These are phyloP conservation scores for Sherardia arvensis DNA, from an alignment of 257 asterid species.

Conservation along the genomic window DNA sequence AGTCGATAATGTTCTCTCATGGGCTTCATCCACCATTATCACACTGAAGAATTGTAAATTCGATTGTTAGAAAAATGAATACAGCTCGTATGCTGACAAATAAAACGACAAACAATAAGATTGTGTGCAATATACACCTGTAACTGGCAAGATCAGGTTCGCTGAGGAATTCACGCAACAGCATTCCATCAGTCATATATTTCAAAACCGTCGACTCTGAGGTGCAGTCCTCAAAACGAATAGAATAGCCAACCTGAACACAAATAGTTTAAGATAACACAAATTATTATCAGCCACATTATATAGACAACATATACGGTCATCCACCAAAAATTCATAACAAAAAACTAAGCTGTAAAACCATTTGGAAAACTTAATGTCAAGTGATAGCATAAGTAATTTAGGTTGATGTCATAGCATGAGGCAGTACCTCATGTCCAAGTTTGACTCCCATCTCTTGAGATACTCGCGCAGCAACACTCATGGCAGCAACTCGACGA, in stretches of 20 bases:
- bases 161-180: conserved; percentile 81
- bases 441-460: conserved; percentile 98
- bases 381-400: background rate
- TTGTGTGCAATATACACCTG: conserved; percentile 35
- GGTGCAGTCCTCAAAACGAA: conserved; percentile 93
- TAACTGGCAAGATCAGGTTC: conserved; percentile 90
- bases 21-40: conserved; percentile 97
- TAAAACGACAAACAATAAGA: background rate
- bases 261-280: conserved; percentile 1
- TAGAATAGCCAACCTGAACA: conserved; percentile 70
- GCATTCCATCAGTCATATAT: conserved; percentile 93
- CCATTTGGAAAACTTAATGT: background rate
- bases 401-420: background rate
- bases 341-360: background rate
- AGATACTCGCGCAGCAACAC: conserved; percentile 97
- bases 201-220: conserved; percentile 78
- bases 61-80: conserved; percentile 14
- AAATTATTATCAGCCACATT: background rate
- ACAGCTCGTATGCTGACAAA: background rate
- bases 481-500: conserved; percentile 97
- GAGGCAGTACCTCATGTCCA: conserved; percentile 80
- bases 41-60: conserved; percentile 43
- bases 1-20: conserved; percentile 84
- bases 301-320: background rate
- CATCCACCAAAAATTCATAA: background rate